Evolutionary conservation across 1,284 basidiomycete genomes (phyloP).

Genomic region (Moesziomyces sp.): DNA sequence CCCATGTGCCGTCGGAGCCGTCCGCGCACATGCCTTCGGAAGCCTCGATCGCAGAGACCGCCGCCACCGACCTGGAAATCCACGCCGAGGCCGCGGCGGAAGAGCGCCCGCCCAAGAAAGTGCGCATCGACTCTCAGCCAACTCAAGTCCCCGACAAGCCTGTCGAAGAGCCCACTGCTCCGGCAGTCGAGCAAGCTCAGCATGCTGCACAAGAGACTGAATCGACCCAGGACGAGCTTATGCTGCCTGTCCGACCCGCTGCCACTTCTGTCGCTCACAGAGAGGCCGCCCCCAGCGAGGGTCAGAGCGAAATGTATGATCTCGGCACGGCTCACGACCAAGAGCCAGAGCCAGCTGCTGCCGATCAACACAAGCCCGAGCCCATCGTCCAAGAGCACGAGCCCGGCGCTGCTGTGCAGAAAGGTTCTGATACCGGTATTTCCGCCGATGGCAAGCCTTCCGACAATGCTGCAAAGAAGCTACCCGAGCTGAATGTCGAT

Average conservation of each 20-base stretch:
- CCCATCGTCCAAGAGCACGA: no score
- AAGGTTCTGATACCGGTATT: no score
- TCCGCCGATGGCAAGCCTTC: neutral
- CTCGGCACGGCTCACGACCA: no score
- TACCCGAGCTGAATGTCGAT: no score
- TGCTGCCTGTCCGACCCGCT: slow-evolving; percentile 13
- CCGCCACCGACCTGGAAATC: neutral
- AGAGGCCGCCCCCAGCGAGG: no score
- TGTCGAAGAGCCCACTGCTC: neutral
- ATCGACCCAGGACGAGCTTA: slow-evolving; percentile 20
- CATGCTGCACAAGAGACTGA: slow-evolving; percentile 6
- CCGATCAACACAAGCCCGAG: no score
- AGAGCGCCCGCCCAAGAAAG: slow-evolving; percentile 17
- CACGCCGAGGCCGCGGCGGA: neutral
- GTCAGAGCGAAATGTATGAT: neutral
- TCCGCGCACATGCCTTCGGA: neutral
- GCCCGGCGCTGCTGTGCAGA: neutral
- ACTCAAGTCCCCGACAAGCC: no score
- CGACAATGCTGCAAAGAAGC: no score
- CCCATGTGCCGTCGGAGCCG: neutral
- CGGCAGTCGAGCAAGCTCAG: neutral
- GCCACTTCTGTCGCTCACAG: neutral
- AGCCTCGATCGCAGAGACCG: neutral
- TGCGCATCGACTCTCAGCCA: slow-evolving; percentile 2
- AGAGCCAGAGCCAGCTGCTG: no score